Base-by-base conservation (phyloP, 805 yeast genomes). In the Isabelozyma rhagii region DNA sequence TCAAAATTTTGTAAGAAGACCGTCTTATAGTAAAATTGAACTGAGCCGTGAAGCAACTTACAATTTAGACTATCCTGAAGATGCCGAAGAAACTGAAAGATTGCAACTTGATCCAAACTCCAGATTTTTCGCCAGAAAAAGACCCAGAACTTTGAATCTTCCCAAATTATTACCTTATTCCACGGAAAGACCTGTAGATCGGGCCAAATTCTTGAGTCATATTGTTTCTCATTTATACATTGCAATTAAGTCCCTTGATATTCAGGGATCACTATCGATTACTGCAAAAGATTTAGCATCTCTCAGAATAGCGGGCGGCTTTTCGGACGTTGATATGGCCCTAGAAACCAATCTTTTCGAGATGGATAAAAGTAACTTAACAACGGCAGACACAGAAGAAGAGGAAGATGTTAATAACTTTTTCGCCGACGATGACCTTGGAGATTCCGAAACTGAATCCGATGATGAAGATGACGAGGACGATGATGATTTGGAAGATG, bases 171-270 rank as follows among this genome's bases (percentile, higher is more conserved):
- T 93, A 27, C 98, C 98, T 0, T 94, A 92, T 64, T 69, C 74
- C 41, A 79, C 85, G 0, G 97, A 90, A 63, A 58, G 81, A 1
- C 83, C 82, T 13, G 69, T 69, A 34, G 96, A 87, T 50, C 87
- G 84, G 50, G 86, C 89, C 14, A 78, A 76, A 47, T 91, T 90
- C 57, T 71, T 93, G 39, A 78, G 88, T 42, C 94, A 87, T 60
- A 87, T 93, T n/a, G 77, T 92, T 31, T 79, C 86, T 2, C 90
- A 89, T 64, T 66, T 94, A 15, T 88, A 88, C 63, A 81, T 89
- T 49, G 90, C 97, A 8, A 78, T 89, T 44, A 77, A 81, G 50
- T 80, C 94, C 3, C 71, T 85, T 53, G 96, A 90, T 62, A 71
- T 90, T 13, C 85, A 82, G 58, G 93, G 96, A 2, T 71, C 79